Percentiles rank a stretch among this genome's conserved stretches.
phyloP scores from a whole-genome alignment of 768 basidiomycete species.

The Lactifluus echinatus region DNA sequence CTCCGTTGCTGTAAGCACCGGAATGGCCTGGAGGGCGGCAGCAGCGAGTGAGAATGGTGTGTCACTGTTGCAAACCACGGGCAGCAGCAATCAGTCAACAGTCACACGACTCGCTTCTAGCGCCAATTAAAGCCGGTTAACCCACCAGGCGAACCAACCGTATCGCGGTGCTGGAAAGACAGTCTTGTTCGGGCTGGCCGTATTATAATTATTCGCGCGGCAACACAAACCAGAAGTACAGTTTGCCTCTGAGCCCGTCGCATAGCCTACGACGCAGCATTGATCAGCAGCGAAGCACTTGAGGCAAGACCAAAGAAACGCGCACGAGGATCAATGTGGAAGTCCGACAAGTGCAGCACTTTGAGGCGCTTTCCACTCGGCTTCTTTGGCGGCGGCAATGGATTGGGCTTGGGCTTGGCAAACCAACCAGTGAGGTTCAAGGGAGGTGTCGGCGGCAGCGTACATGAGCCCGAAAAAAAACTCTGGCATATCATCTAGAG shows the following conservation, averaged over 20 bases:
- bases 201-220: conserved; percentile 44
- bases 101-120: background rate
- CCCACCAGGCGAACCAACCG: conserved; percentile 53
- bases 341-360: conserved; percentile 68
- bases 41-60: conserved; percentile 52
- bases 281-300: background rate
- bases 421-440: conserved; percentile 65
- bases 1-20: conserved; percentile 52
- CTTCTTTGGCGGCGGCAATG: conserved; percentile 48
- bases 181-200: conserved; percentile 39
- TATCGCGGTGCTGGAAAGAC: conserved; percentile 58
- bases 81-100: background rate
- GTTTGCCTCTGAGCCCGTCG: conserved; percentile 63
- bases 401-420: conserved; percentile 65
- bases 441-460: conserved; percentile 47
- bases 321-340: conserved; percentile 67
- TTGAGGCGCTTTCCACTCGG: conserved; percentile 59
- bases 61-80: conserved; percentile 33
- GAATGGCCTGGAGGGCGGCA: conserved; percentile 58
- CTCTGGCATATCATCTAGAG: conserved; percentile 50
- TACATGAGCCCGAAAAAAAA: conserved; percentile 43
- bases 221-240: conserved; percentile 64
- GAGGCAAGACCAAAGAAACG: background rate
- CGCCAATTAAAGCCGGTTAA: background rate
- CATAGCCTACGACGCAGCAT: conserved; percentile 39